Base-by-base conservation (phyloP, 345 rosid genomes). In the Eutrema heterophyllum region DNA sequence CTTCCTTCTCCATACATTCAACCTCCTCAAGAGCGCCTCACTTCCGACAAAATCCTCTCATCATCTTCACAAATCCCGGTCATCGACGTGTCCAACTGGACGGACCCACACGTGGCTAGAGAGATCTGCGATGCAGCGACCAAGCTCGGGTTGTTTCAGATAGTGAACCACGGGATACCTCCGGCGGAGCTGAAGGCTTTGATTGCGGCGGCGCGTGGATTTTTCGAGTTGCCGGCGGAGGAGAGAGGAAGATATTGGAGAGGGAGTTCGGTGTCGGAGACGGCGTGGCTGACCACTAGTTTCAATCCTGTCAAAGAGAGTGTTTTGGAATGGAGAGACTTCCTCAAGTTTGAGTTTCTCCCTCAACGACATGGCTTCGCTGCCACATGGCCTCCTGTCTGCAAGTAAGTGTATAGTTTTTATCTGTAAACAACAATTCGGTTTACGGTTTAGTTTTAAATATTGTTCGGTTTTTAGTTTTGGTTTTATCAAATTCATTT, bases 291-390 rank as follows among this genome's bases (percentile, higher is more conserved):
- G 76, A 48, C 78, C 53, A 40, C 76, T 70, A 45, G 83, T 68
- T 76, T 81, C 54, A 67, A 63, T 71, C 70, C 81, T 71, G 61
- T 15, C 53, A 56, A 56, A 24, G 76, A 70, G 24, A 64, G 67
- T 48, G 46, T 76, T 49, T 49, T 86, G 35, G 86, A 82, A 72
- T 82, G 83, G 87, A 84, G 84, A 73, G 87, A 86, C 49, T 84
- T 70, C 38, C 70, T 79, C 6, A 82, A 86, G 71, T 76, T 80
- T 67, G 77, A 67, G 68, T 72, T 15, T 65, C 46, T 77, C 66
- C 68, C 77, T 66, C 63, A 72, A 27, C 50, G 2, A 32, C 77
- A 66, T 52, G 64, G 46, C 32, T 71, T 45, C 11, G 12, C 68
- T 26, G 41, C 57, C 58, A 49, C 38, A 29, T 78, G 81, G 81